Base-by-base conservation (phyloP, 768 basidiomycete genomes). In the Naematelia encephala region DNA sequence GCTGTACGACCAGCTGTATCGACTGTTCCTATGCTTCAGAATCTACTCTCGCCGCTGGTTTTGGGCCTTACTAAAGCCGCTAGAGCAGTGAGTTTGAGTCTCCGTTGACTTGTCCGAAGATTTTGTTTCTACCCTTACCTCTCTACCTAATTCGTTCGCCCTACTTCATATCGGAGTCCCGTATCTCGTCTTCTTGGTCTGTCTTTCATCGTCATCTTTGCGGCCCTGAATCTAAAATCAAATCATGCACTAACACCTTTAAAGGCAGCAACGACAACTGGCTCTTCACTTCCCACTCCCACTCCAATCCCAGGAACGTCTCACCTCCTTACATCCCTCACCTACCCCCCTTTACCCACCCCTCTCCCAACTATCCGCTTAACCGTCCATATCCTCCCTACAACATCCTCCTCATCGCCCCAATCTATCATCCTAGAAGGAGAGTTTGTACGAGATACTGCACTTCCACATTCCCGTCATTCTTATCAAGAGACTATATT, bases 11-110 rank as follows among this genome's bases (percentile, higher is more conserved):
- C 72, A 0, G 56, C 67, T 8, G 55, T 50, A 0, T 51, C 57
- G 5, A 61, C 69, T 8, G 16, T 66, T 12, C 67, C 69, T 5
- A 43, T 74, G 16, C 44, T 74, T 5, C 63, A 69, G n/a, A 63
- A 63, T 27, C 56, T 74, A 16, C 51, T 69, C 29, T 71, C 60
- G 47, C 63, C 67, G 13, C 68, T 74, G 51, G 72, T 71, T 2
- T 59, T 74, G 58, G 72, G 72, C 47, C 46, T 71, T 23, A 66
- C 64, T 2, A 74, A 74, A 56, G 52, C 63, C 5, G 69, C 72
- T n/a, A 54, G 66, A 51, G 61, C 67, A 11, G 70, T 71, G 49
- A 57, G 69, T 67, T n/a, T n/a, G n/a, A n/a, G n/a, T n/a, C n/a
- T n/a, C n/a, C n/a, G n/a, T n/a, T n/a, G n/a, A n/a, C n/a, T n/a